A percentile compares a stretch with the other conserved stretches of the same genome.
phyloP scores from a whole-genome alignment of 2,329 filamentous ascomycete genomes.

The Blastomyces emzantsi region DNA sequence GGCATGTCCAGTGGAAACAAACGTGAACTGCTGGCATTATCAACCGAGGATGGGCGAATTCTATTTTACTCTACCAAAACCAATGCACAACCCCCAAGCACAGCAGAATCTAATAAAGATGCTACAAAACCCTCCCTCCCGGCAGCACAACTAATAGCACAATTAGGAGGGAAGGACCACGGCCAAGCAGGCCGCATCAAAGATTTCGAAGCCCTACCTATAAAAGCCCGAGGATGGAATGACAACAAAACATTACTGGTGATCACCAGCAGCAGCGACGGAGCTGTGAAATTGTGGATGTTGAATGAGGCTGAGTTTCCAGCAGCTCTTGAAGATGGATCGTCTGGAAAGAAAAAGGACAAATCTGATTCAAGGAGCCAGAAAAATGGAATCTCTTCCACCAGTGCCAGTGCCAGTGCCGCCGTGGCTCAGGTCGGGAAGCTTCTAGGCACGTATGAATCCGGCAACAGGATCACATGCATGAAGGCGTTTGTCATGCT shows the following conservation, averaged over 20 bases:
- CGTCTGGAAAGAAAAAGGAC: conserved; percentile 14
- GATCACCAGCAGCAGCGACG: conserved; percentile 74
- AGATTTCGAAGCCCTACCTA: conserved; percentile 63
- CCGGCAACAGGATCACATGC: conserved; percentile 82
- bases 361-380: conserved; percentile 17
- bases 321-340: conserved; percentile 10
- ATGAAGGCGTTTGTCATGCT: conserved; percentile 79
- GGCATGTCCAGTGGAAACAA: conserved; percentile 38
- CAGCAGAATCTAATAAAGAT: conserved; percentile 34
- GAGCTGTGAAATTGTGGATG: conserved; percentile 69
- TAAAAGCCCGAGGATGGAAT: conserved; percentile 27
- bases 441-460: conserved; percentile 70
- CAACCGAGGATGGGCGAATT: conserved; percentile 83
- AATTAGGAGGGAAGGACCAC: conserved; percentile 64
- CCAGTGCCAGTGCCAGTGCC: conserved; percentile 10
- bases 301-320: conserved; percentile 35
- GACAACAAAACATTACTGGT: conserved; percentile 45
- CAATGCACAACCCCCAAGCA: conserved; percentile 16
- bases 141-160: conserved; percentile 53
- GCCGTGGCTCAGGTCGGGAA: conserved; percentile 47
- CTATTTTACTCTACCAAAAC: conserved; percentile 67
- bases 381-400: conserved; percentile 9
- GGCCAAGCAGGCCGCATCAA: conserved; percentile 70
- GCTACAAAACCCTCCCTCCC: conserved; percentile 49
- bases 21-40: conserved; percentile 58